Conservation (phyloP, 257 asterid genomes). For the Nicotiana obtusifolia region DNA sequence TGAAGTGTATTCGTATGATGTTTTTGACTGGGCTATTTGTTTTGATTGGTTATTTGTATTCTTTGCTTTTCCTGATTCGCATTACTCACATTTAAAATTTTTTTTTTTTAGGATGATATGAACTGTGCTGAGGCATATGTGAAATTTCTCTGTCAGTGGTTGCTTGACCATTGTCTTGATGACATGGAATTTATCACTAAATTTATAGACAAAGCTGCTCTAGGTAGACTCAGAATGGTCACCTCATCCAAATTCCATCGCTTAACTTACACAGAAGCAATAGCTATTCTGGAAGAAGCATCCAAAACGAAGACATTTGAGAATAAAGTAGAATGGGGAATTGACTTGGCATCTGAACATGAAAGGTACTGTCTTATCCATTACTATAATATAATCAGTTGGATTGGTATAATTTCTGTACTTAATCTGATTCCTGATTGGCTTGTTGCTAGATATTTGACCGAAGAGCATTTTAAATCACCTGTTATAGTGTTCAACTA, state of each 20-base stretch:
- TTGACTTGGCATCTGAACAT: conserved; percentile 95
- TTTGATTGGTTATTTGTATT: not conserved
- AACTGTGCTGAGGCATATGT: conserved; percentile 99
- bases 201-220: conserved; percentile 53
- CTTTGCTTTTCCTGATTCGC: too few species aligned
- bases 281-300: conserved; percentile 72
- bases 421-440: conserved; percentile 8
- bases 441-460: conserved; percentile 51
- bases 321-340: conserved; percentile 94
- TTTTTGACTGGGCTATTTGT: not conserved
- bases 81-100: not conserved
- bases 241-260: conserved; percentile 62
- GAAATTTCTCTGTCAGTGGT: conserved; percentile 77
- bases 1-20: too few species aligned
- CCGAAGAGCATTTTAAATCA: conserved; percentile 79
- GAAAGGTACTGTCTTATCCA: conserved; percentile 47
- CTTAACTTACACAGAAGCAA: conserved; percentile 79
- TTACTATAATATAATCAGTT: not conserved
- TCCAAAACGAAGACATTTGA: conserved; percentile 62
- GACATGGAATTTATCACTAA: conserved; percentile 84
- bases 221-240: conserved; percentile 73
- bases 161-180: conserved; percentile 82
- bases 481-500: conserved; percentile 97
- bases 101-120: conserved; percentile 66
- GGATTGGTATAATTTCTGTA: not conserved